Base-by-base conservation (phyloP, 2,329 filamentous ascomycete genomes). In the Aspergillus sp. region DNA sequence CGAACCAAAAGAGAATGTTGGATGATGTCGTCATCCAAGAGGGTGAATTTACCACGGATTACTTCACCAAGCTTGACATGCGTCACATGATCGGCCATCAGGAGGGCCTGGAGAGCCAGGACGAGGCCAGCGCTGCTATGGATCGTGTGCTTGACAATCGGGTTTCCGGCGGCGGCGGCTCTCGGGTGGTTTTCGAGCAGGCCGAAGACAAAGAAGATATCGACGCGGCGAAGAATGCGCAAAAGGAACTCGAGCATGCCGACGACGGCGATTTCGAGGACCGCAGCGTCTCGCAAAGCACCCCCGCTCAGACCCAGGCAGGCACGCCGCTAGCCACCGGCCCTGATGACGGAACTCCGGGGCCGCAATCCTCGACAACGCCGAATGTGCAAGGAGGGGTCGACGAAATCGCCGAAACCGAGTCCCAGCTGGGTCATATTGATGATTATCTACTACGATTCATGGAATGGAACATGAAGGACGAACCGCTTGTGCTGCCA, bases 21-120 rank as follows among this genome's bases (percentile, higher is more conserved):
- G 95, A 99, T 69, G 95, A 99, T 64, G 92, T 99, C 7, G 93
- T 99, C 58, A 99, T 99, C 66, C 96, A 99, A 72, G 95, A 98
- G 73, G 95, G 95, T 63, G 92, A 94, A 66, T 99, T 99, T 74
- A 99, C 94, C 0, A 99, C 95, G 0, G 95, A 99, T 70, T 93
- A 96, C 74, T 94, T 96, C 77, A 92, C 92, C 69, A 92, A 89
- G 68, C 81, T 90, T 49, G 80, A 84, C 2, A 87, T 89, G 54
- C 83, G 85, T 42, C 90, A 91, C 61, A 87, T 90, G 54, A 81
- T 91, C 26, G 85, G 83, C 55, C 83, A 85, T 32, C 75, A 77
- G 39, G 78, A 85, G 29, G 49, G 49, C 24, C 82, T 84, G n/a
- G 84, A 87, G 65, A 82, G 82, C 0, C 85, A 90, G 60, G 88